Conservation (phyloP, 176 grass and related monocot species). For the Chloris gayana region DNA sequence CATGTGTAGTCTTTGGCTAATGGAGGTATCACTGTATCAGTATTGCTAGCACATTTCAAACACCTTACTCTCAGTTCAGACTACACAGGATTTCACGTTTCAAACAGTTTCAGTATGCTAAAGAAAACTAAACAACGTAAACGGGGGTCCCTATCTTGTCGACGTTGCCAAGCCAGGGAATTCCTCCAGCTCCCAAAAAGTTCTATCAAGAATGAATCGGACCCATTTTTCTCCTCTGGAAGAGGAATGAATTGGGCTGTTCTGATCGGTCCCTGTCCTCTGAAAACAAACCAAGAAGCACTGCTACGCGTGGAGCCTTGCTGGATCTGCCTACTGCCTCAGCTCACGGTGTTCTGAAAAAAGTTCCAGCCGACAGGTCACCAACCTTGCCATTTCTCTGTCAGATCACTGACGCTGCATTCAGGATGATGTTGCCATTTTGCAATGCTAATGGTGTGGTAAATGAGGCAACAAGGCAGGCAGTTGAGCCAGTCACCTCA, state of each 20-base stretch:
- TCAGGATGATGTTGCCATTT: slow-evolving; percentile 39
- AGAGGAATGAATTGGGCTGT: neutral
- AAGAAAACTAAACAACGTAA: no score
- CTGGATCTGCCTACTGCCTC: neutral
- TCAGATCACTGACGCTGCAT: slow-evolving; percentile 36
- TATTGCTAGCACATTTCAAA: no score
- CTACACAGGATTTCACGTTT: no score
- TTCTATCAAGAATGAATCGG: neutral
- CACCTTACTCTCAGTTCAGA: no score
- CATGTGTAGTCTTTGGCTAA: no score
- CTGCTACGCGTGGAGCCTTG: neutral
- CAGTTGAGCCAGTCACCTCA: slow-evolving; percentile 23
- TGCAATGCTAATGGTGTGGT: slow-evolving; percentile 9
- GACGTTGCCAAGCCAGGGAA: neutral
- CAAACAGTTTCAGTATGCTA: no score
- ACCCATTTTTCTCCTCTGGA: neutral
- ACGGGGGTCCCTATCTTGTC: no score
- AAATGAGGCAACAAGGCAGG: neutral
- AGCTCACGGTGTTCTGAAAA: slow-evolving; percentile 8
- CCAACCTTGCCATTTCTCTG: slow-evolving; percentile 24
- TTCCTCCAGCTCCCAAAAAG: neutral
- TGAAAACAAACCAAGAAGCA: neutral
- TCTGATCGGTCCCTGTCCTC: neutral
- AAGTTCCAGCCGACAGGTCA: slow-evolving; percentile 22
- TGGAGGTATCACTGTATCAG: no score